Base-by-base conservation (phyloP, 495 filamentous ascomycete genomes). In the Pseudotulostoma volvatum region DNA sequence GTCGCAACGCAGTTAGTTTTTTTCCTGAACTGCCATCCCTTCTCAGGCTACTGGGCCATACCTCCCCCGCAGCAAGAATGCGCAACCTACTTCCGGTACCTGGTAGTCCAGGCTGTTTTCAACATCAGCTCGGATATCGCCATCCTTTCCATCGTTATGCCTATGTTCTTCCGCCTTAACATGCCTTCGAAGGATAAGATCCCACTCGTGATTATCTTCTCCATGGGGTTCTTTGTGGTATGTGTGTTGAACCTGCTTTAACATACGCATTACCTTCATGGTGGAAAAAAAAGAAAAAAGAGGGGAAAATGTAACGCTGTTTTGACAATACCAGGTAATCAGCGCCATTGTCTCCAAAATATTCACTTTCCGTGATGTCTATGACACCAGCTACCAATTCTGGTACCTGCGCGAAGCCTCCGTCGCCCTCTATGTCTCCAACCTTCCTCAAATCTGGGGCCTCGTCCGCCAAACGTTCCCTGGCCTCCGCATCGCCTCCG, bases 351-450 rank as follows among this genome's bases (percentile, higher is more conserved):
- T 68, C 7, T 68, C 59, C 40, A 68, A 69, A 45, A 49, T 56
- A 42, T 68, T 58, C 51, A 65, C 61, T 48, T 55, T 69, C 30
- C 44, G 45, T n/a, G 49, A 61, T 38, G 51, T 60, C 30, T 58
- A 49, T 43, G 59, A 60, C 18, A 52, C 60, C 1, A 44, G 45
- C 13, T 71, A 69, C 47, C 61, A 65, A 47, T 46, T 64, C 3
- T 71, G 66, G 64, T 68, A 71, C 45, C 54, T 60, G 17, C 61
- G 63, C 14, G 67, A 71, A 45, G 55, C 63, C 1, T 54, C 55
- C 0, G 56, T 63, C 2, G 59, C 60, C 1, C 49, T 70, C 11
- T 66, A 63, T 41, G 63, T 69, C 7, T 51, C 62, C 30, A 71
- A 67, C 41, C 45, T 70, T 0, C 66, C 66, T 0, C 46, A 66